Evolutionary conservation across 108 stramenopile species (phyloP).

Genomic region (Stephanodiscus triporus): DNA sequence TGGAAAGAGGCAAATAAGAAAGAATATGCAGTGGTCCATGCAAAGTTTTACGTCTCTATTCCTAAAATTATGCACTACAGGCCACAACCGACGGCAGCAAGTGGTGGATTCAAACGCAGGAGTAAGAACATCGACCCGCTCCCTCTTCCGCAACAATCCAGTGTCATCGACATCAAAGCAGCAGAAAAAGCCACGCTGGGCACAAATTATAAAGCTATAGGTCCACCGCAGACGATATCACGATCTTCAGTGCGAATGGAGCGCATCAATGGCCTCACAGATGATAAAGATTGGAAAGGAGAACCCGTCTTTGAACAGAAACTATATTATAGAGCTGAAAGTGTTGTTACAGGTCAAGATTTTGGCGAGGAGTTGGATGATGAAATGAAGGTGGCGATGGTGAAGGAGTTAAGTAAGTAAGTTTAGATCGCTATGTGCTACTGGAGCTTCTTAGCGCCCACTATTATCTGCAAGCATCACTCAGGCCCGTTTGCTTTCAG

Average conservation of each 20-base stretch:
- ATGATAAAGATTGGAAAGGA: conserved; percentile 36
- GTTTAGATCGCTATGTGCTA: no score
- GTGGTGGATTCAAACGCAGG: conserved; percentile 14
- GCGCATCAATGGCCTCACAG: conserved; percentile 29
- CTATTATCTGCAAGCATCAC: no score
- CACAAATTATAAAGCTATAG: conserved; percentile 21
- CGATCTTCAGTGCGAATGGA: conserved; percentile 38
- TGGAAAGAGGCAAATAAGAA: conserved; percentile 36
- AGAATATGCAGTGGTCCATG: conserved; percentile 36
- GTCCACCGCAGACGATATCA: conserved; percentile 11
- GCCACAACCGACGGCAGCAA: conserved; percentile 11
- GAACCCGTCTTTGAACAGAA: conserved; percentile 43
- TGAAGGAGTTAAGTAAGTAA: no score
- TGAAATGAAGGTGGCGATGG: conserved; percentile 19
- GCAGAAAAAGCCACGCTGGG: conserved; percentile 35
- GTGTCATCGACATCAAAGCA: conserved; percentile 38
- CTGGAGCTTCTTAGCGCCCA: no score
- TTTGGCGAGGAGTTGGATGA: conserved; percentile 16
- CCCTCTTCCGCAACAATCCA: conserved; percentile 30
- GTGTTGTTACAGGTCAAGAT: conserved; percentile 7
- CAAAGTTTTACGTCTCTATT: conserved; percentile 42
- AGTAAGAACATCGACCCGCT: conserved; percentile 12
- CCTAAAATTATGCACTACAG: conserved; percentile 23
- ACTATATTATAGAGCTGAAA: conserved; percentile 36
- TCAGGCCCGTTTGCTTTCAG: no score